Evolutionary conservation across 106 monocot genomes (phyloP).

Genomic region (Triglochin maritima): DNA sequence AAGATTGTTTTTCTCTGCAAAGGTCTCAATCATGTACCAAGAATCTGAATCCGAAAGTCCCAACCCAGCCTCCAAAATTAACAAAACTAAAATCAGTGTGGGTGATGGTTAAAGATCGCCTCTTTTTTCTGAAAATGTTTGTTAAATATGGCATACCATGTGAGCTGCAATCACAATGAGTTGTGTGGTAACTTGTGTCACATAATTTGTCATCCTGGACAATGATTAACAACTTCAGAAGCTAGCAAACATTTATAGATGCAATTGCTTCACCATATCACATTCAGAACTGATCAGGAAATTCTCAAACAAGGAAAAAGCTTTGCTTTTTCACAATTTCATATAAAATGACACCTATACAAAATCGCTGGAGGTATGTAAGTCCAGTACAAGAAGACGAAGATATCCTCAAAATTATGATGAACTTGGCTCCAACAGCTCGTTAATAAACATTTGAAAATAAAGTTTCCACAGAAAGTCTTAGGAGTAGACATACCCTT

Average conservation of each 20-base stretch:
- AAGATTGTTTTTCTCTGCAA: slow-evolving; percentile 90
- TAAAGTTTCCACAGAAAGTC: no score
- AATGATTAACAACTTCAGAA: slow-evolving; percentile 1
- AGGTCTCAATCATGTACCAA: slow-evolving; percentile 89
- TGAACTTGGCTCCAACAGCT: no score
- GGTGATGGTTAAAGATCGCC: neutral
- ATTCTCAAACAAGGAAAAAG: no score
- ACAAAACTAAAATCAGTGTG: neutral
- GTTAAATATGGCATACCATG: slow-evolving; percentile 49
- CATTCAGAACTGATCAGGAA: no score
- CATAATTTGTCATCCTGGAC: slow-evolving; percentile 80
- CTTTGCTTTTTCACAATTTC: no score
- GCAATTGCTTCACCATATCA: no score
- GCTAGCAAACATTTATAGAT: neutral
- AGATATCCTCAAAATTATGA: no score
- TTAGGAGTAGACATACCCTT: no score
- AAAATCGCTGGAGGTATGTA: no score
- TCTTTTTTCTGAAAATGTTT: neutral
- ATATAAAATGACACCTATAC: no score
- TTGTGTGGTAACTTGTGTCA: slow-evolving; percentile 70
- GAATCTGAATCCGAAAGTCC: slow-evolving; percentile 77
- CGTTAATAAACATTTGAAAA: no score
- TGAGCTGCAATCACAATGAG: slow-evolving; percentile 77
- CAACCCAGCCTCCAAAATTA: slow-evolving; percentile 61
- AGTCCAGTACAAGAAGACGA: no score